Base-by-base conservation (phyloP, 306 rosid genomes). In the Oxytropis ochrocephala region DNA sequence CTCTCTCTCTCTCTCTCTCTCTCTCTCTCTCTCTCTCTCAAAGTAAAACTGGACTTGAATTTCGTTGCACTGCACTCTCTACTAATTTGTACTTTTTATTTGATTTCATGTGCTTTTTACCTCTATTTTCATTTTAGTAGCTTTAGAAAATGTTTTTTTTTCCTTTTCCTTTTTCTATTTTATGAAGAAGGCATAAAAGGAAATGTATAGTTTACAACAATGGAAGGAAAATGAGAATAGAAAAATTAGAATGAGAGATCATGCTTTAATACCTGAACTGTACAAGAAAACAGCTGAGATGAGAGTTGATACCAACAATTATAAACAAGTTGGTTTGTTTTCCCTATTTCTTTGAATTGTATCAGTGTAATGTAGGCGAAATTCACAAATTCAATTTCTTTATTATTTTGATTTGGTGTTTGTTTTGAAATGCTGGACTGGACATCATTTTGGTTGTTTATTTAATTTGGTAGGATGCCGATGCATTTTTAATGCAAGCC, bases 391-490 rank as follows among this genome's bases (percentile, higher is more conserved):
- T 60, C 12, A 46, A 12, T 62, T 69, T 36, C 4, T 27, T 55
- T 4, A 75, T 13, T 47, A 5, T 48, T 5, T 44, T 33, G 38
- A 13, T 5, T 44, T 35, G 38, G 11, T 43, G 50, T 59, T 79
- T 39, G 32, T 36, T 64, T 42, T 21, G 14, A 65, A 71, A 13
- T 54, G 75, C 12, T 16, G 49, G 18, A 16, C 12, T 16, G 49
- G 18, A 16, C 59, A 16, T 65, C 29, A 21, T 55, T 17, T 35
- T 48, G 29, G 35, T 51, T 79, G 32, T 30, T 50, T 75, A 50
- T 76, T 70, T 51, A 33, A 55, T 35, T 70, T 65, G 75, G 54
- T 51, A 35, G 50, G 64, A 48, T 17, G 52, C 50, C 30, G 19
- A 42, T 72, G 58, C 53, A 57, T 72, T 57, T 56, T 24, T 19